Evolutionary conservation across 345 rosid genomes (phyloP).

Genomic region (Gossypium ekmanianum): DNA sequence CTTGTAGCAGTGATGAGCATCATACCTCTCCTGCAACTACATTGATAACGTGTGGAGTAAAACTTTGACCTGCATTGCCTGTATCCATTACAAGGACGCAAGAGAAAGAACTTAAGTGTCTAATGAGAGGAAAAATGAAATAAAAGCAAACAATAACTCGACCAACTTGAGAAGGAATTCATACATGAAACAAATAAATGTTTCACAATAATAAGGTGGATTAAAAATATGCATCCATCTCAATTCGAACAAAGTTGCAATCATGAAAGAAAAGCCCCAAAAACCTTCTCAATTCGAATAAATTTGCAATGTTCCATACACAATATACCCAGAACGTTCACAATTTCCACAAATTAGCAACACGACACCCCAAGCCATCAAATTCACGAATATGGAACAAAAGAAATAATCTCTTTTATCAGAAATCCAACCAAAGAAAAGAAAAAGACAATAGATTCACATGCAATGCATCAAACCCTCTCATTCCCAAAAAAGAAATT

Average conservation of each 20-base stretch:
- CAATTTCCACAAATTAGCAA: background rate
- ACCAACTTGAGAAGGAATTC: background rate
- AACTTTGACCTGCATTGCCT: slow-evolving; percentile 72
- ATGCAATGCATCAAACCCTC: background rate
- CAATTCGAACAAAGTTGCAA: background rate
- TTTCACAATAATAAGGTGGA: background rate
- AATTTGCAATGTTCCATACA: background rate
- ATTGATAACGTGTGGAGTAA: slow-evolving; percentile 68
- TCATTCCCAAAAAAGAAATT: background rate
- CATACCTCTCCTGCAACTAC: slow-evolving; percentile 84
- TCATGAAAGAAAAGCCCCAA: background rate
- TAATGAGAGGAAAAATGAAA: background rate
- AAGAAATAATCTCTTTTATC: background rate
- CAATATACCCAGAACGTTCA: no score
- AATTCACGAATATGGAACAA: background rate
- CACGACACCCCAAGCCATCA: background rate
- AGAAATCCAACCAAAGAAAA: no score
- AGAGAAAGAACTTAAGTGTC: slow-evolving; percentile 4
- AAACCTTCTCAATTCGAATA: background rate
- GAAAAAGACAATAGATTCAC: no score
- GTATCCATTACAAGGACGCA: slow-evolving; percentile 24
- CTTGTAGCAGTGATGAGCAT: background rate
- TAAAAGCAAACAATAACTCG: background rate
- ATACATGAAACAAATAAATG: background rate
- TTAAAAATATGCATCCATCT: background rate